Base-by-base conservation (phyloP, 2,329 filamentous ascomycete genomes). In the Claviceps monticola region DNA sequence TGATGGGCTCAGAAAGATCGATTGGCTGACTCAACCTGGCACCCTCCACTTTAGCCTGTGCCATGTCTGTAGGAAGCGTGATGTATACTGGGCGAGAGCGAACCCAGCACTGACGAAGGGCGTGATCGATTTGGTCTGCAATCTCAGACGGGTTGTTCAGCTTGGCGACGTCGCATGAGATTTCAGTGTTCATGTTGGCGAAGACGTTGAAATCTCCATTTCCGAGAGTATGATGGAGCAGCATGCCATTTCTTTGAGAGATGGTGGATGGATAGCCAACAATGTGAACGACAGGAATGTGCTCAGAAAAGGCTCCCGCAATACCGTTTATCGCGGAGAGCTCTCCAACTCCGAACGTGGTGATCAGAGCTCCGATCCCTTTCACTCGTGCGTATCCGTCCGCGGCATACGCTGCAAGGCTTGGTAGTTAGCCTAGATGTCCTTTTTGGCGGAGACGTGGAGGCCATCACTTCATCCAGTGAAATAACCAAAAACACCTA, bases 171-270 rank as follows among this genome's bases (percentile, higher is more conserved):
- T 80, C 79, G 63, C 82, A 85, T 1, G 86, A 86, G 58, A 94
- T 80, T 49, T 80, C 68, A 46, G 76, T 72, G 64, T 75, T 86
- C 84, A 95, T 94, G 61, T 86, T 79, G 58, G 81, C 76, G 65
- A 94, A 95, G 51, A 88, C 86, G 55, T 85, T 82, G 68, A 86
- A 94, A 68, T 94, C 84, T 54, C 88, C 84, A 59, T 87, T 86
- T 52, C 80, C 82, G 1, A 88, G 77, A 0, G 84, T 86, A 65
- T 88, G 84, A 60, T 86, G 82, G 36, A 76, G 67, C 37, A 75
- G 65, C 68, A 74, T 72, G 57, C 70, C 69, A 50, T 71, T 67
- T 47, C 67, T 67, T 62, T 75, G 72, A 16, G 72, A 74, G 53
- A 69, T 60, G 39, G 71, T 74, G 13, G 72, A 72, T 1, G 74